Base-by-base conservation (phyloP, 306 rosid genomes). In the Rosa rugosa region DNA sequence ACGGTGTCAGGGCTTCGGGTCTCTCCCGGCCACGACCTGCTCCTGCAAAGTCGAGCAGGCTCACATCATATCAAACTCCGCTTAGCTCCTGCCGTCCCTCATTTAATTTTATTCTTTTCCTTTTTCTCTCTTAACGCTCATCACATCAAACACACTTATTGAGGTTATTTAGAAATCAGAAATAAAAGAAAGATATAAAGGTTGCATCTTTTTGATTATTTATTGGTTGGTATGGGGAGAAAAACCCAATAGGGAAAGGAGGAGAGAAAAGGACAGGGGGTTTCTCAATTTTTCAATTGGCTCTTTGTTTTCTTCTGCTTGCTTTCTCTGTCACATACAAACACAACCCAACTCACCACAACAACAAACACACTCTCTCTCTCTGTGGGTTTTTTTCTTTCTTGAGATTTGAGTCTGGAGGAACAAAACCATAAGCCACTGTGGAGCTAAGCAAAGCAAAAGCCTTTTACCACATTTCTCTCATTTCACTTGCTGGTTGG, bases 121-220 rank as follows among this genome's bases (percentile, higher is more conserved):
- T 7, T 67, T 27, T 20, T 72, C 45, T 60, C 47, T 68, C 72
- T 77, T 70, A 72, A 77, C 66, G 83, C 80, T 89, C 87, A 84
- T 89, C 87, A 84, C 88, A 84, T 87, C 86, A 86, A 80, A 54
- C 84, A 78, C 82, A 76, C 82, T 85, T 75, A 82, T 65, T 69
- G 79, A 79, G 36, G 59, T 18, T 22, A 16, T 16, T 34, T n/a
- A 62, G 45, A 34, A 64, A 31, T 31, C 36, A 31, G 36, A 31
- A 34, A 64, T 5, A 13, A 49, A 5, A 31, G 0, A 63, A 0
- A 12, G 0, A 25, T 22, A 23, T 2, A 47, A 70, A 62, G 27
- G 22, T 57, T 66, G 44, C 3, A 67, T 56, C 11, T 65, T 79
- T 79, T 71, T 36, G 56, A 62, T 75, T 75, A 27, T 47, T 44